Percentiles rank a stretch among this genome's conserved stretches.
Evolutionary conservation across 306 rosid species (phyloP).

Genomic region (Malus fusca): DNA sequence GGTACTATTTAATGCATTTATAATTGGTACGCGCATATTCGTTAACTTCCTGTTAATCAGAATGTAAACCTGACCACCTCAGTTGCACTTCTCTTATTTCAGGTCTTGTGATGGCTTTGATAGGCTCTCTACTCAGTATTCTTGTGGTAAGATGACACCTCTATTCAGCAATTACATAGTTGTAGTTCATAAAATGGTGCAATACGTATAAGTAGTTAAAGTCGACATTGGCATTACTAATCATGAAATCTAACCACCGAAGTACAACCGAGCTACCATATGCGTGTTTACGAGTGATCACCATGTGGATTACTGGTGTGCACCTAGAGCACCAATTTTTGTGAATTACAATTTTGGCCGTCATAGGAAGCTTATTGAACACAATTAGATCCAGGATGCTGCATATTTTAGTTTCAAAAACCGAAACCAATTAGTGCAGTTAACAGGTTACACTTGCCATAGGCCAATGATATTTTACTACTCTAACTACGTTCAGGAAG

Average conservation of each 20-base stretch:
- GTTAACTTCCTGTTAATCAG: background rate
- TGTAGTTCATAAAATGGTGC: background rate
- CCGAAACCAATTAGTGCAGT: too few species aligned
- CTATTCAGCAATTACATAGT: background rate
- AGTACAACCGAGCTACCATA: background rate
- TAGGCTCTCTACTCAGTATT: constrained; percentile 61
- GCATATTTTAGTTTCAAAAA: too few species aligned
- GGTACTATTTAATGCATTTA: background rate
- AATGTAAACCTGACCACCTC: background rate
- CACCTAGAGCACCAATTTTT: too few species aligned
- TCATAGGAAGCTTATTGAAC: too few species aligned
- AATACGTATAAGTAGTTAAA: background rate
- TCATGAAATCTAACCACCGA: background rate
- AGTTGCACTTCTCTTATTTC: constrained; percentile 22
- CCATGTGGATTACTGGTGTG: background rate
- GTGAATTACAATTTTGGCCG: too few species aligned
- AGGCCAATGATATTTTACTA: background rate
- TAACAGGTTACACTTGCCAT: background rate
- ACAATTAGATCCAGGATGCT: too few species aligned
- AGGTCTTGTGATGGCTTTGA: constrained; percentile 78
- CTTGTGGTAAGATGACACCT: constrained; percentile 47
- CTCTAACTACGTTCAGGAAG: background rate
- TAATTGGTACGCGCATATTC: too few species aligned
- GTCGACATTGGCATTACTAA: background rate
- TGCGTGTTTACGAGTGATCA: background rate